Percentiles rank a stretch among this genome's conserved stretches.
These are phyloP conservation scores for Cyberlindnera euphorbiae DNA, from an alignment of 805 yeast species.

Conservation along the genomic window DNA sequence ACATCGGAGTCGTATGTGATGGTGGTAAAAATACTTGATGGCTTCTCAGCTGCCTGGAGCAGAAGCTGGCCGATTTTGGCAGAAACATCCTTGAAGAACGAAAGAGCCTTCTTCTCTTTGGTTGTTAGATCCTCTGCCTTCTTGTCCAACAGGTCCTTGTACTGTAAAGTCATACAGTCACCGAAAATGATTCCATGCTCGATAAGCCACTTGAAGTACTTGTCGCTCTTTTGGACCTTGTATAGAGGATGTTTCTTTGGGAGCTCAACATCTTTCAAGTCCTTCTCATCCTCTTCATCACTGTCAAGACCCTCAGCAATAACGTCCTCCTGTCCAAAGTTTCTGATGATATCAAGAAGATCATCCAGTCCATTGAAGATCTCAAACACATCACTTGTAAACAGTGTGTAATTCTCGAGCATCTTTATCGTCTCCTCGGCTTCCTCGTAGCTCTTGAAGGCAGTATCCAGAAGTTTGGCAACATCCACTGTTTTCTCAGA, in stretches of 20 bases:
- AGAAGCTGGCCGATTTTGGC: conserved; percentile 58
- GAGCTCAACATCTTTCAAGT: conserved; percentile 33
- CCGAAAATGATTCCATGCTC: conserved; percentile 24
- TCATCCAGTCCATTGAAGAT: conserved; percentile 60
- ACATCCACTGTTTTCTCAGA: conserved; percentile 29
- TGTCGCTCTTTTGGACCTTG: conserved; percentile 32
- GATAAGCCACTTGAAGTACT: conserved; percentile 48
- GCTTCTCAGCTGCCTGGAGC: conserved; percentile 60
- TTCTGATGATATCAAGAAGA: conserved; percentile 59
- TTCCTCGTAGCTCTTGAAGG: conserved; percentile 40
- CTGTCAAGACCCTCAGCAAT: conserved; percentile 57
- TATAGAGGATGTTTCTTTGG: conserved; percentile 53
- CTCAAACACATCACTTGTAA: conserved; percentile 42
- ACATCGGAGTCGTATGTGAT: conserved; percentile 54
- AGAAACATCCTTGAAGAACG: conserved; percentile 36
- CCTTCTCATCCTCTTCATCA: conserved; percentile 47
- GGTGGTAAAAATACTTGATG: conserved; percentile 48
- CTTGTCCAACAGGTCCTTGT: conserved; percentile 10
- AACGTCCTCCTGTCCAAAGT: conserved; percentile 51
- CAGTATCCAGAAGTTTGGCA: conserved; percentile 39
- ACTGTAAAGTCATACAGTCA: conserved; percentile 14
- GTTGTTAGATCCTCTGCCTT: conserved; percentile 11
- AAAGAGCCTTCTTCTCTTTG: conserved; percentile 18
- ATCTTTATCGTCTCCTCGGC: conserved; percentile 32
- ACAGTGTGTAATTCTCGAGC: conserved; percentile 27